phyloP scores from a whole-genome alignment of 2,329 filamentous ascomycete species.

The Arthrobotrys pseudoclavata region DNA sequence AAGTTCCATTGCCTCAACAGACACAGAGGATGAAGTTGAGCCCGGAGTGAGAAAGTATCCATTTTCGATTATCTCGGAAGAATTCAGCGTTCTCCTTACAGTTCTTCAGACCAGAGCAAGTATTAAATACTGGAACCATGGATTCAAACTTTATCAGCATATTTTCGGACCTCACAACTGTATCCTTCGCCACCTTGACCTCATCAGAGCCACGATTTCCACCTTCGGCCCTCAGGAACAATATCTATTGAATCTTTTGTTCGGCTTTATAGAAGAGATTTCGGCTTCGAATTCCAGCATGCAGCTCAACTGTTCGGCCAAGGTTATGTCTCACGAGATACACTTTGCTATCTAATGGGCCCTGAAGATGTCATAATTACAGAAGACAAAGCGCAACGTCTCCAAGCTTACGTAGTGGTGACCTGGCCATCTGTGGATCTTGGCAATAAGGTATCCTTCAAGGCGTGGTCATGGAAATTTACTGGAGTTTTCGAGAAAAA shows the following conservation, averaged over 20 bases:
- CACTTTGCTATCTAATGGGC: not conserved
- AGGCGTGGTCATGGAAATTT: not conserved
- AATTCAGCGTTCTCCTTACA: not conserved
- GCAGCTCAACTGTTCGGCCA: not conserved
- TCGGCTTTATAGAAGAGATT: not conserved
- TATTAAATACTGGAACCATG: not conserved
- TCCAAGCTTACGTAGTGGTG: not conserved
- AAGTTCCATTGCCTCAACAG: not conserved
- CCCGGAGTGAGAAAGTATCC: not conserved
- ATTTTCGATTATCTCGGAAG: not conserved
- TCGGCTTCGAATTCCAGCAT: not conserved
- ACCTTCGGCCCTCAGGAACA: not conserved
- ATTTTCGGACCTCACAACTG: not conserved
- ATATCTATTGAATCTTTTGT: not conserved
- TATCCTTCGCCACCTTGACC: not conserved
- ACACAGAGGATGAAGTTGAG: not conserved
- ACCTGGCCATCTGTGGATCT: not conserved
- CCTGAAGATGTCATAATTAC: not conserved
- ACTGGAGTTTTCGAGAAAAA: not conserved
- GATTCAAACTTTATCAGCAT: not conserved
- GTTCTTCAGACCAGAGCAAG: not conserved
- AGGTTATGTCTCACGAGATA: not conserved
- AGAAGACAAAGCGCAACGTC: not conserved
- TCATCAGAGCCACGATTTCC: not conserved
- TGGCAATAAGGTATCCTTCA: not conserved